Evolutionary conservation across 176 grass and related monocot genomes (phyloP).

Genomic region (Rhynchospora breviuscula): DNA sequence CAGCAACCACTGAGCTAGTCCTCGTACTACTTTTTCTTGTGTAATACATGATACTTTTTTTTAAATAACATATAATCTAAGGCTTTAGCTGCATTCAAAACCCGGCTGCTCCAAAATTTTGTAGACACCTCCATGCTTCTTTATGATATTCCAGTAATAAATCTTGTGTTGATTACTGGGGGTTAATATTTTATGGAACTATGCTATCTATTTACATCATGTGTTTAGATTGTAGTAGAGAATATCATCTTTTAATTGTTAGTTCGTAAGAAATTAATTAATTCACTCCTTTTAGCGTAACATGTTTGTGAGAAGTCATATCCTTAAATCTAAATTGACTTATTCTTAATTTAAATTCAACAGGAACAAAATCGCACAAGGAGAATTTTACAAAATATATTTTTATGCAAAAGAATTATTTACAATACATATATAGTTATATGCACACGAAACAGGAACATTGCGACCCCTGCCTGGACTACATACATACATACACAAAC

Average conservation of each 20-base stretch:
- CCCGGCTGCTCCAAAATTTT: not conserved
- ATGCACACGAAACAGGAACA: not conserved
- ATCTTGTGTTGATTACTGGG: not conserved
- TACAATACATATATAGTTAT: not conserved
- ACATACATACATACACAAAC: not conserved
- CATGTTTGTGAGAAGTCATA: not conserved
- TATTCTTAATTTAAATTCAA: not conserved
- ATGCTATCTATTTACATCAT: not conserved
- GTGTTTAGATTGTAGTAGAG: not conserved
- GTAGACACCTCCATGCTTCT: not conserved
- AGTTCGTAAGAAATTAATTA: not conserved
- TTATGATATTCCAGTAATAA: not conserved
- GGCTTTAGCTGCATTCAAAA: not conserved
- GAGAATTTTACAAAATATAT: not conserved
- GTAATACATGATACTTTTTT: not conserved
- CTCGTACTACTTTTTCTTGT: too few relatives aligned
- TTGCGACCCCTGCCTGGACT: not conserved
- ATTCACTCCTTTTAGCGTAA: not conserved
- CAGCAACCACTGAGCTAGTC: too few relatives aligned
- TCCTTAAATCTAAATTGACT: not conserved
- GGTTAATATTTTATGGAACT: not conserved
- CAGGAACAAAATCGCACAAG: not conserved
- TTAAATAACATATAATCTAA: not conserved
- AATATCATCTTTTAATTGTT: not conserved
- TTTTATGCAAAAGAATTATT: not conserved